Evolutionary conservation across 306 rosid species (phyloP).

Genomic region (Carpinus fangiana): DNA sequence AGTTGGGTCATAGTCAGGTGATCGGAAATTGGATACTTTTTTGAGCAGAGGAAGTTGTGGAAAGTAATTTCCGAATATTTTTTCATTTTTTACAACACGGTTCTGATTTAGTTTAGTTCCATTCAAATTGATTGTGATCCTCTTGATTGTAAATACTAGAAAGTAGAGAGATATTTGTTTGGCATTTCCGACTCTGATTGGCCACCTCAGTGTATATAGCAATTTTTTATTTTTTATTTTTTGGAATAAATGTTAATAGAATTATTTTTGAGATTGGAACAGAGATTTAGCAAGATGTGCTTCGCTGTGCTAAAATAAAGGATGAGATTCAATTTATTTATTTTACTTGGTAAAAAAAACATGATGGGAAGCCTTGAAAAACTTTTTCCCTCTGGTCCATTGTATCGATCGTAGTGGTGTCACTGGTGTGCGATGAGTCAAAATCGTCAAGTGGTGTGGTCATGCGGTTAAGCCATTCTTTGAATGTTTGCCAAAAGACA

Average conservation of each 20-base stretch:
- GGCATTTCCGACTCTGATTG: conserved; percentile 25
- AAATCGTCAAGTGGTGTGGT: background rate
- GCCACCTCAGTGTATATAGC: conserved; percentile 32
- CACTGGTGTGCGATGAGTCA: background rate
- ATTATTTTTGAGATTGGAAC: no score
- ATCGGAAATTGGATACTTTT: conserved; percentile 16
- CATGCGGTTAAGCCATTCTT: background rate
- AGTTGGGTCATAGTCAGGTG: conserved; percentile 57
- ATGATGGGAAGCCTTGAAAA: background rate
- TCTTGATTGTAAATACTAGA: conserved; percentile 28
- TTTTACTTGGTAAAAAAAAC: background rate
- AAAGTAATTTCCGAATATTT: conserved; percentile 7
- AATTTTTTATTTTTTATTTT: background rate
- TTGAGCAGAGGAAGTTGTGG: background rate
- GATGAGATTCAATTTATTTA: background rate
- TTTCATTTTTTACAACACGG: conserved; percentile 4
- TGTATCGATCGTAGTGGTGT: background rate
- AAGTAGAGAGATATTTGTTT: background rate
- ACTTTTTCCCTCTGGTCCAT: background rate
- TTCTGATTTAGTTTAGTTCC: conserved; percentile 26
- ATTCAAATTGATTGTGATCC: conserved; percentile 7
- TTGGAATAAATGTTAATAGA: background rate
- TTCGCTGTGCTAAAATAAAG: background rate
- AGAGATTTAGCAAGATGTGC: background rate
- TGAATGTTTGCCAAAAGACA: conserved; percentile 1